Base-by-base conservation (phyloP, 2,329 filamentous ascomycete species). In the Sphaerulina musiva region DNA sequence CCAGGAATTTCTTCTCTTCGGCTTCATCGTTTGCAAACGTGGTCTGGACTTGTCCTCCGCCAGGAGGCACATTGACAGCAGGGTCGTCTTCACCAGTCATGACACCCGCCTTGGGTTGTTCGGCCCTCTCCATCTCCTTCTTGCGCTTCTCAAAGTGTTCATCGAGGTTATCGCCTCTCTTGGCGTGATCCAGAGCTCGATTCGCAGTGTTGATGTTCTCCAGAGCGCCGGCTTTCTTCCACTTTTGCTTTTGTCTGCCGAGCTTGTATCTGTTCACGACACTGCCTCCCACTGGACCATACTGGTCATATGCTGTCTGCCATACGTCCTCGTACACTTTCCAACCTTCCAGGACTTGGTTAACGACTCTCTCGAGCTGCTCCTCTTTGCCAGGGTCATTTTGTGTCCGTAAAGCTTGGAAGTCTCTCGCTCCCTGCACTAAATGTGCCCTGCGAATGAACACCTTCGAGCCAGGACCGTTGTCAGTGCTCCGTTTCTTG, bases 401-500 rank as follows among this genome's bases (percentile, higher is more conserved):
- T 40, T 58, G 53, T 26, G 43, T 53, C 10, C 53, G 47, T 6
- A 69, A 48, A 4, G 58, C 62, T n/a, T 57, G 47, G 2, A 64
- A 50, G 29, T 70, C 67, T 17, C 60, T 64, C 43, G 62, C 57
- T 6, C 69, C 68, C 40, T 66, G 64, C 3, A 68, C 60, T 36
- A 70, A 65, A 32, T 66, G 65, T 3, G 66, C 63, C 44, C 61
- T 58, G 7, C 66, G 63, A 38, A 70, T 63, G 31, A 62, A 64
- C 1, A 51, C 34, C 36, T 67, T 65, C 3, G 61, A 61, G 10
- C 64, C 63, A 7, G 62, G 62, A 4, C 64, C 66, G 20, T 63
- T 60, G 34, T 48, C 47, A 17, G 59, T 53, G 2, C 56, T 50
- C 17, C 61, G 62, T 59, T 85, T 89, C 57, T 84, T 79, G 50